Evolutionary conservation across 2,329 filamentous ascomycete genomes (phyloP).

Genomic region (Cercospora nicotianae): DNA sequence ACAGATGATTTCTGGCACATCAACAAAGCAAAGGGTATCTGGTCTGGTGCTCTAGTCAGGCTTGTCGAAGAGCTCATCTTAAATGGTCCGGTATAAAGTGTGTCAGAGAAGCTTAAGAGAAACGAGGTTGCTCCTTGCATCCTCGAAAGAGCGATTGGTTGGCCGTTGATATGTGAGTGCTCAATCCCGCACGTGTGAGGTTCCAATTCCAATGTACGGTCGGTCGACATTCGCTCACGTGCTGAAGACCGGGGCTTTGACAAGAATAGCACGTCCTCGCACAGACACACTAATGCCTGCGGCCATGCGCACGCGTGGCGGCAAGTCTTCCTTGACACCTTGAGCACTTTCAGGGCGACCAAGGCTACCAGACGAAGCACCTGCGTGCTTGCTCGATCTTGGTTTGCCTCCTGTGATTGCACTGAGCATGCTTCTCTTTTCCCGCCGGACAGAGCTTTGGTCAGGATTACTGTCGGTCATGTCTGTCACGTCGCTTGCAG

Average conservation of each 20-base stretch:
- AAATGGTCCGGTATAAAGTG: constrained; percentile 1
- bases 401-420: constrained; percentile 44
- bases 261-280: constrained; percentile 50
- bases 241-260: constrained; percentile 51
- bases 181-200: neutral
- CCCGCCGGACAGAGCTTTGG: constrained; percentile 22
- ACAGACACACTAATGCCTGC: constrained; percentile 51
- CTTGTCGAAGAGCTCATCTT: neutral
- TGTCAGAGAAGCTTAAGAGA: constrained; percentile 1
- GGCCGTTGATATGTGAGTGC: neutral
- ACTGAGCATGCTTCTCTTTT: constrained; percentile 47
- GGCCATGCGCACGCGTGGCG: constrained; percentile 50
- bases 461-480: constrained; percentile 29
- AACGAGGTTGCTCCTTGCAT: neutral
- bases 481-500: constrained; percentile 39
- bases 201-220: neutral
- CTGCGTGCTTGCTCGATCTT: constrained; percentile 41
- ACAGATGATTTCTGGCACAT: neutral
- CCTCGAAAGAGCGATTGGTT: neutral
- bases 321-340: constrained; percentile 43
- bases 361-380: constrained; percentile 41
- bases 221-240: constrained; percentile 22
- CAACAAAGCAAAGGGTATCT: constrained; percentile 17
- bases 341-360: constrained; percentile 45
- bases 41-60: constrained; percentile 6